Base-by-base conservation (phyloP, 768 basidiomycete genomes). In the Agrocybe praecox region DNA sequence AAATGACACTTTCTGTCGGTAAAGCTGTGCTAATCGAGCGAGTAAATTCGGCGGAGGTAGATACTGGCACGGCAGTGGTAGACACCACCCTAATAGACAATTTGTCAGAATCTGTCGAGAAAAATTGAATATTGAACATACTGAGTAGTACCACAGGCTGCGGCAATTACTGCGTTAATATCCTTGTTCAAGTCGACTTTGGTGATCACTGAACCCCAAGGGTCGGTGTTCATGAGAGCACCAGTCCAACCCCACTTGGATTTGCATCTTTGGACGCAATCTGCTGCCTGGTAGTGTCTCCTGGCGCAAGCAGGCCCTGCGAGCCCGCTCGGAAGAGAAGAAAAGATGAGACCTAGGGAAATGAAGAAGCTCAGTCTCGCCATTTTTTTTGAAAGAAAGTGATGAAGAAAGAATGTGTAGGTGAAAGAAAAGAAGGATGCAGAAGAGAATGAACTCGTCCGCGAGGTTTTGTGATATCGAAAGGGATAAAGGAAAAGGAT, bases 191-290 rank as follows among this genome's bases (percentile, higher is more conserved):
- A 60, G 22, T 64, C 67, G 12, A 65, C 55, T 29, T 77, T 72
- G 49, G 73, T 65, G 62, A 83, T 75, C 42, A 83, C 82, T 26
- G 72, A 62, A 47, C 85, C 85, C 84, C 84, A 87, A 24, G 73
- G 77, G 65, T 85, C 78, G n/a, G 70, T 73, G 55, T 80, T 80
- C 79, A 85, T 82, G 52, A 75, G 69, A 14, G 64, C 63, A 18
- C 80, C 80, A 14, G 77, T 69, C 75, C 77, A 80, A 0, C 81
- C 80, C 79, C 79, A 81, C 59, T 67, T 72, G 17, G 67, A 59
- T 61, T 70, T 74, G 65, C 80, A 82, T 56, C 57, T 60, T 40
- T 66, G 56, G 40, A 80, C 58, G 57, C 80, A 81, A 42, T 74
- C 69, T 15, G 64, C 53, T n/a, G 67, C 61, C 42, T 72, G 63